Base-by-base conservation (phyloP, 1,284 basidiomycete genomes). In the Boletus semigastroideus region DNA sequence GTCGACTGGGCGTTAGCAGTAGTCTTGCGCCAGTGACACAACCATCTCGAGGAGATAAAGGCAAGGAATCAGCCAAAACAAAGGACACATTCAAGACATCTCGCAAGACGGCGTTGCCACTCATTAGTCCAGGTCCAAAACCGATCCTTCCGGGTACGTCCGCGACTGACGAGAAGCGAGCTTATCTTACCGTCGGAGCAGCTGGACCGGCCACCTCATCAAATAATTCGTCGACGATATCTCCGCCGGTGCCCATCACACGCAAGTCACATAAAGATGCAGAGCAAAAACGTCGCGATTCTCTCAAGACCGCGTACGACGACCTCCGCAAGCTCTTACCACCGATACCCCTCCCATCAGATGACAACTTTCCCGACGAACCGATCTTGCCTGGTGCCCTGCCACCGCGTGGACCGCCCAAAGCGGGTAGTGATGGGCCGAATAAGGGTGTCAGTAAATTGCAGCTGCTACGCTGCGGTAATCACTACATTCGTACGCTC, bases 391-490 rank as follows among this genome's bases (percentile, higher is more conserved):
- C 92, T 7, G 92, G 92, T 16, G 87, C 89, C 0, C 81, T 92
- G 27, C 92, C 92, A 0, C 92, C 92, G 0, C 79, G 92, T 7
- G 86, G 93, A 0, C 86, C 93, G 12, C 91, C 92, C 4, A 90
- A 93, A 58, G 87, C 87, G 0, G 90, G 89, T 11, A 83, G 82
- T 10, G 90, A 91, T 55, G 93, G 94, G 36, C 94, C 94, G 25
- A 97, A 97, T 71, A 87, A 94, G 62, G 89, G 90, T n/a, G 92
- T 98, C 41, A 92, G 88, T 74, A 98, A 98, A 75, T 79, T 98
- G 53, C 94, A 97, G 63, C 75, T 99, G 31, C 71, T 99, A 53
- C 83, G 93, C 49, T 93, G 91, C 64, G 88, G 87, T 46, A 97
- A 97, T 67, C 90, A 94, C 68, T 95, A 85, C 64, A 86, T 97